phyloP scores from a whole-genome alignment of 176 grass and related monocot species.

The Tillandsia fasciculata region DNA sequence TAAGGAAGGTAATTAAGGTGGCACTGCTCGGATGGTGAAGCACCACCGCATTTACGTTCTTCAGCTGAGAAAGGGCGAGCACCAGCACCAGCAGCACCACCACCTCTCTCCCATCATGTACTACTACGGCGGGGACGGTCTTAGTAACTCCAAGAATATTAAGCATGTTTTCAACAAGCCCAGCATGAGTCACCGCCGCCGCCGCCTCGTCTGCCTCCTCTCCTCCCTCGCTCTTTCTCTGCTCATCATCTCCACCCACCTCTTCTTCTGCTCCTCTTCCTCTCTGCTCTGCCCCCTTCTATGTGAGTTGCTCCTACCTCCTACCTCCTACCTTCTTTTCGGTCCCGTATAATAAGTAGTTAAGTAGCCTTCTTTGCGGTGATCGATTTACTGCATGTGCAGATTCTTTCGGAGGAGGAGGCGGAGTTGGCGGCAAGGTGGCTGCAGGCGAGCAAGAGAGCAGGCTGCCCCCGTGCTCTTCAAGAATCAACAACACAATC shows the following conservation, averaged over 20 bases:
- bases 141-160: constrained; percentile 27
- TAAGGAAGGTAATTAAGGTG: no score
- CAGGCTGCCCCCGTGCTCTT: background rate
- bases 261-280: constrained; percentile 28
- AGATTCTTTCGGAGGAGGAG: background rate
- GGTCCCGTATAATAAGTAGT: no score
- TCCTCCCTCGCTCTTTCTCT: constrained; percentile 24
- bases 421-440: background rate
- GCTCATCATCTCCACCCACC: constrained; percentile 37
- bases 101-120: constrained; percentile 14
- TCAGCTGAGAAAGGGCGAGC: constrained; percentile 61
- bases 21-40: constrained; percentile 47
- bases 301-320: constrained; percentile 11
- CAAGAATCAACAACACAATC: constrained; percentile 18
- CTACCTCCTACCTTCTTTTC: no score
- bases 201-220: constrained; percentile 12
- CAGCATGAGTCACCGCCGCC: constrained; percentile 25
- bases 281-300: constrained; percentile 24
- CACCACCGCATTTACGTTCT: constrained; percentile 65
- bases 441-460: background rate
- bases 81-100: constrained; percentile 1
- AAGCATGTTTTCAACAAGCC: constrained; percentile 39
- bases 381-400: background rate
- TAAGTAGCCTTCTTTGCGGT: background rate
- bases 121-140: constrained; percentile 18